Conservation (phyloP, 805 yeast species). For the Ogataea nakhonphanomensis region DNA sequence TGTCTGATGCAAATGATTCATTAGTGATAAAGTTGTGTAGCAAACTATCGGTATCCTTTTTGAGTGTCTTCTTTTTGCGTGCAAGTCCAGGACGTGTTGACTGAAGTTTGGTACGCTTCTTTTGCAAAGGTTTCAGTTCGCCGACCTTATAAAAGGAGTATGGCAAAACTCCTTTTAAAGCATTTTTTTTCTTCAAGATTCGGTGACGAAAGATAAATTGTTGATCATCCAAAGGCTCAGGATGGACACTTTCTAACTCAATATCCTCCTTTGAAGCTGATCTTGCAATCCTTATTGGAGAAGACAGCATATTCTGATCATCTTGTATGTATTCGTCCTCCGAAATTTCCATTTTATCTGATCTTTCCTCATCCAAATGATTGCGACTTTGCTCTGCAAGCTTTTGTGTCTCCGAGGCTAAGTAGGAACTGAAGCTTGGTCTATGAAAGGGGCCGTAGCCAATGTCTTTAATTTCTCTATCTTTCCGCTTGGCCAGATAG, state of each 20-base stretch:
- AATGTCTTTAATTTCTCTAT: conserved; percentile 24
- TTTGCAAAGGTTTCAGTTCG: background rate
- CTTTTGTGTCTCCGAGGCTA: conserved; percentile 20
- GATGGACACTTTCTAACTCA: too few relatives aligned
- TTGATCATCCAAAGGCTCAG: conserved; percentile 6
- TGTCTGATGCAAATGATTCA: conserved; percentile 3
- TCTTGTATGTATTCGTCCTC: conserved; percentile 10
- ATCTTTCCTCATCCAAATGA: background rate
- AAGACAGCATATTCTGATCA: background rate
- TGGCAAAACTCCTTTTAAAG: conserved; percentile 28
- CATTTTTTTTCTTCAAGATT: conserved; percentile 19
- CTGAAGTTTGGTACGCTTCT: background rate
- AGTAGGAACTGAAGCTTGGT: conserved; percentile 20
- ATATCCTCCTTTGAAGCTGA: too few relatives aligned
- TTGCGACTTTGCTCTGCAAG: conserved; percentile 3
- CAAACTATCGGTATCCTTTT: background rate
- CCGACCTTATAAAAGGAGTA: conserved; percentile 22
- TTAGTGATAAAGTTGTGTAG: conserved; percentile 18
- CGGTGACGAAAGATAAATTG: conserved; percentile 22
- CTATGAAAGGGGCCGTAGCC: conserved; percentile 31
- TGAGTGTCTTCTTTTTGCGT: conserved; percentile 12
- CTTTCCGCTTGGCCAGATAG: conserved; percentile 24
- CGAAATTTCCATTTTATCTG: background rate
- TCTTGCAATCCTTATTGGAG: background rate
- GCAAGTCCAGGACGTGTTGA: conserved; percentile 20